These are phyloP conservation scores for Kwoniella mangroviensis DNA, from an alignment of 768 basidiomycete species.

Conservation along the genomic window DNA sequence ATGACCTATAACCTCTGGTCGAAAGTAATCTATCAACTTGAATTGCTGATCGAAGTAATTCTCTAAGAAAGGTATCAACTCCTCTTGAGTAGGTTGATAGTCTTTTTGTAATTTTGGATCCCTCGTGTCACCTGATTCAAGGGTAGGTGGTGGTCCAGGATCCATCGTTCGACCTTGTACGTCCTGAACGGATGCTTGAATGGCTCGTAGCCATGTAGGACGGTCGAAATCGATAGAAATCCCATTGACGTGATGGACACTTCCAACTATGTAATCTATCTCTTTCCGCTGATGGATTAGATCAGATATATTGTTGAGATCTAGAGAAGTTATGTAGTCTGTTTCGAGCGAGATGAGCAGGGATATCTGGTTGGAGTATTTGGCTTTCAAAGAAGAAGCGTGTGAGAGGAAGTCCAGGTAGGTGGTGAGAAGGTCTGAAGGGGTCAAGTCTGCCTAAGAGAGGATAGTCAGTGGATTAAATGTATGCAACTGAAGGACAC, in stretches of 20 bases:
- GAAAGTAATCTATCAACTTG: constrained; percentile 69
- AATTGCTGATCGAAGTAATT: constrained; percentile 87
- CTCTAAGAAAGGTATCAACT: constrained; percentile 45
- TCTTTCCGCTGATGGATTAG: constrained; percentile 63
- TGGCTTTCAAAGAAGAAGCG: constrained; percentile 73
- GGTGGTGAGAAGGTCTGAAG: constrained; percentile 65
- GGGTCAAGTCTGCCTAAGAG: constrained; percentile 64
- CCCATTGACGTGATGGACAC: constrained; percentile 84
- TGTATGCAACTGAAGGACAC: no score
- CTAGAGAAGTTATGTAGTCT: constrained; percentile 75
- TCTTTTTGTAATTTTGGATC: constrained; percentile 55
- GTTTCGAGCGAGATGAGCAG: constrained; percentile 91
- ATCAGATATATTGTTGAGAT: constrained; percentile 66
- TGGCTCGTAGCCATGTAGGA: constrained; percentile 64
- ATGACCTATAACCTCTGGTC: constrained; percentile 90
- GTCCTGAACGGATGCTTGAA: constrained; percentile 6
- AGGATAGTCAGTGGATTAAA: background rate
- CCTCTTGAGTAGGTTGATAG: constrained; percentile 16
- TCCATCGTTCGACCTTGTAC: constrained; percentile 25
- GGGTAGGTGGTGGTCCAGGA: constrained; percentile 19
- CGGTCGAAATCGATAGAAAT: constrained; percentile 92
- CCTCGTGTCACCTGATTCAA: constrained; percentile 11
- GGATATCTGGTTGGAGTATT: constrained; percentile 69
- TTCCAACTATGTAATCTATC: constrained; percentile 89
- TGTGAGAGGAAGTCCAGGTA: constrained; percentile 77